Base-by-base conservation (phyloP, 306 rosid species). In the Abrus precatorius region DNA sequence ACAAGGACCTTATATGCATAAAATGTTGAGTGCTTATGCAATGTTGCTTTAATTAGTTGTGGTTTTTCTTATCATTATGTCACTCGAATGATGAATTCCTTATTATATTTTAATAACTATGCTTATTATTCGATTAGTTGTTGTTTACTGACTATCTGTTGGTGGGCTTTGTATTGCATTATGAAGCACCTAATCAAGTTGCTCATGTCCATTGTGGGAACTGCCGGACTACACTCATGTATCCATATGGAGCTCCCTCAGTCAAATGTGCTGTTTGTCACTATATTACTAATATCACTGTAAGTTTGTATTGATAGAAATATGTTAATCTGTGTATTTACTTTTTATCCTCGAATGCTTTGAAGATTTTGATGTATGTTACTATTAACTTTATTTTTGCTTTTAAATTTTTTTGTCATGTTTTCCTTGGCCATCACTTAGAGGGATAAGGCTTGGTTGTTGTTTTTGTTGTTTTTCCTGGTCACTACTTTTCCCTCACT, bases 201-300 rank as follows among this genome's bases (percentile, higher is more conserved):
- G 93, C 99, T 47, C 98, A 96, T 84, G 84, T 93, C 63, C 92
- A 85, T 76, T 96, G 99, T 70, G 99, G 92, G 75, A 96, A 87
- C 84, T 96, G 99, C 87, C 92, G 97, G 74, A 96, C 97, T 55
- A 89, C 87, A 7, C 97, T 96, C 79, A 87, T 96, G 94, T 96
- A 92, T 86, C 97, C 99, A 0, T 90, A 82, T 80, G 99, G 99
- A 70, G 98, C 99, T 81, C 97, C 99, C 33, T 96, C 99, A 38
- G 99, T 96, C 83, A 96, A 96, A 84, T 96, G 99, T 80, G 99
- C 98, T 64, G 80, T 96, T 72, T 96, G 99, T 85, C 99, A 96
- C 44, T 93, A 82, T 85, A 88, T 96, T 64, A 96, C 99, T 52
- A 89, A 88, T 61, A 89, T 85, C 81, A 85, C 84, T 78, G 99